Base-by-base conservation (phyloP, 1,284 basidiomycete genomes). In the Trichosporon sp. region DNA sequence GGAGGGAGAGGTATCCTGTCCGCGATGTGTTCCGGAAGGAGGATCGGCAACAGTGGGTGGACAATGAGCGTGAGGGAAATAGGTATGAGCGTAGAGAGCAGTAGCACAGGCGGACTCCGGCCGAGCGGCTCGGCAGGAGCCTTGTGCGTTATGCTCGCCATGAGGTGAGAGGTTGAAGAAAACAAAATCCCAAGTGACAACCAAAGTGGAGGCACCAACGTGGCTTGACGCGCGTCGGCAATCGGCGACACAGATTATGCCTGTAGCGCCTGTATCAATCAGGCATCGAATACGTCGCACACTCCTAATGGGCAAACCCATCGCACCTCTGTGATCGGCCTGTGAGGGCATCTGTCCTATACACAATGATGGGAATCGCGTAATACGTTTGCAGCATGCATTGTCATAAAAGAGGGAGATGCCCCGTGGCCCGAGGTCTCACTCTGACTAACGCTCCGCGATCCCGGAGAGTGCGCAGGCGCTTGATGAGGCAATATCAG, bases 11-110 rank as follows among this genome's bases (percentile, higher is more conserved):
- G 77, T 8, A 78, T 70, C 37, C 71, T 5, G 43, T 48, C 46
- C 54, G 76, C 71, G 54, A 78, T 66, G n/a, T 75, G 64, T 14
- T 66, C 46, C 0, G 79, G 79, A 1, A 77, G 68, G 26, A 80
- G 63, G 14, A 80, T 61, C 0, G 81, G 81, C 11, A 82, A 71
- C 37, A 83, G 73, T 1, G 81, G 82, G 69, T 80, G 79, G 7
- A 75, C 16, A 68, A 83, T 81, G 54, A 82, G 74, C 4, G 70
- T 71, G 19, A 80, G 59, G 1, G 80, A 74, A 66, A 83, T 82
- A 16, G 82, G 80, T 5, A 79, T 67, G 11, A 83, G 71, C 4
- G 79, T 79, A 6, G 71, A 51, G n/a, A 78, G 76, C 37, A 82
- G 73, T 3, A 82, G 73, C 7, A 68, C 38, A 4, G 81, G 81